Evolutionary conservation across 495 filamentous ascomycete genomes (phyloP).

Genomic region (Xylaria bambusicola): DNA sequence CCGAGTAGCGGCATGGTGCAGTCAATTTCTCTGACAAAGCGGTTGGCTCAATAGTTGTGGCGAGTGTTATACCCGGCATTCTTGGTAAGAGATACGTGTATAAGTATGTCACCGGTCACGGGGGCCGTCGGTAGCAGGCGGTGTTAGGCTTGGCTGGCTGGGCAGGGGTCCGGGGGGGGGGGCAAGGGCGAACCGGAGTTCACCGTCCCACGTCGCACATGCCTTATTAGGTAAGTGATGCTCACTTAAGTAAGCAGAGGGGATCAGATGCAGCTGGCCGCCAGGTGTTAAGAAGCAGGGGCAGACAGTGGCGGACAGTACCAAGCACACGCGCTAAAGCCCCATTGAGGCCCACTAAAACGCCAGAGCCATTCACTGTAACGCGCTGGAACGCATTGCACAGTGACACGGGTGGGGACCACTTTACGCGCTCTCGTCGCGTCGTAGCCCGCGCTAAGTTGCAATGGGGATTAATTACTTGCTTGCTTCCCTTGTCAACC

Average conservation of each 20-base stretch:
- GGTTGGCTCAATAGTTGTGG: conserved; percentile 18
- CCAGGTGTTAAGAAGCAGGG: too few relatives aligned
- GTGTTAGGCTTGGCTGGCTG: not conserved
- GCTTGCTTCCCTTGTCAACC: too few relatives aligned
- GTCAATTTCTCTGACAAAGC: not conserved
- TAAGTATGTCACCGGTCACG: not conserved
- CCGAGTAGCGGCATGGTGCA: conserved; percentile 14
- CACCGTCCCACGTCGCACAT: not conserved
- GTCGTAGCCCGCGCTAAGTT: conserved; percentile 31
- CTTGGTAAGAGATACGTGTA: not conserved
- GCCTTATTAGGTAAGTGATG: too few relatives aligned
- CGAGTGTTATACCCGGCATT: conserved; percentile 19
- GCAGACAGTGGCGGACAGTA: too few relatives aligned
- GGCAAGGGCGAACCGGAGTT: not conserved
- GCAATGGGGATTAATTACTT: conserved; percentile 5
- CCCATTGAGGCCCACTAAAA: not conserved
- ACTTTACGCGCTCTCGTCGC: conserved; percentile 34
- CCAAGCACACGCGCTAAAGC: too few relatives aligned
- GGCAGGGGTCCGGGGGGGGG: too few relatives aligned
- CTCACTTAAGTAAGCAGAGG: too few relatives aligned
- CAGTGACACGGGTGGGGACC: conserved; percentile 5
- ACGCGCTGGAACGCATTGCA: not conserved
- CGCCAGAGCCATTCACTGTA: too few relatives aligned
- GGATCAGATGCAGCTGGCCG: too few relatives aligned
- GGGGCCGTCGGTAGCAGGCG: not conserved